phyloP scores from a whole-genome alignment of 176 grass and related monocot species.

The Chrysopogon serrulatus region DNA sequence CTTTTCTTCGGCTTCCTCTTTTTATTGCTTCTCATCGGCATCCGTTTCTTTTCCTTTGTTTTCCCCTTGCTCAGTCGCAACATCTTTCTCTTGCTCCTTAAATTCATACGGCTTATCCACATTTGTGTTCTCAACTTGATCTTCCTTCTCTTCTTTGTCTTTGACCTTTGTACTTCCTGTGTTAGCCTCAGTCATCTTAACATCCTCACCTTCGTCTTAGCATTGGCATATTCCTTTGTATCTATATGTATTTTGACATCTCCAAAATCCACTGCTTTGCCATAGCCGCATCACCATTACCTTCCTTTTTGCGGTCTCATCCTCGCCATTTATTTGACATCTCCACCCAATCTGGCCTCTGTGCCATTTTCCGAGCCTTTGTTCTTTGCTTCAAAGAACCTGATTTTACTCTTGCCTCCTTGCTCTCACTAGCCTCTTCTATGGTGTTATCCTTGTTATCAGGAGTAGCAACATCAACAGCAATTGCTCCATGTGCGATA shows the following conservation, averaged over 20 bases:
- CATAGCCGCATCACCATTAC: background rate
- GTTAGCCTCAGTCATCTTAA: slow-evolving; percentile 26
- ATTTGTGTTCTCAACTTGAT: slow-evolving; percentile 5
- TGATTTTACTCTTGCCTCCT: background rate
- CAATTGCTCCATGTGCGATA: slow-evolving; percentile 35
- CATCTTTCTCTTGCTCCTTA: slow-evolving; percentile 14
- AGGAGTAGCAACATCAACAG: slow-evolving; percentile 6
- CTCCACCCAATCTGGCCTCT: background rate
- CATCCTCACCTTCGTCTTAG: slow-evolving; percentile 23
- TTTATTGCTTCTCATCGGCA: too few species aligned
- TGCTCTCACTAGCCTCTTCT: slow-evolving; percentile 19
- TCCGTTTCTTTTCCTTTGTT: slow-evolving; percentile 22
- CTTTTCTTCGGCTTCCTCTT: too few species aligned
- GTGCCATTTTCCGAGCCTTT: slow-evolving; percentile 34
- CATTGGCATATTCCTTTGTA: background rate
- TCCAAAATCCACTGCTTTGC: slow-evolving; percentile 7
- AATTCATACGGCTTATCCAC: slow-evolving; percentile 14
- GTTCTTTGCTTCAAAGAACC: slow-evolving; percentile 9
- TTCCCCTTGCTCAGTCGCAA: background rate
- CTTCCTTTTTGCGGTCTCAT: slow-evolving; percentile 23
- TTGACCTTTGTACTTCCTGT: background rate
- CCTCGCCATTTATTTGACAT: slow-evolving; percentile 31
- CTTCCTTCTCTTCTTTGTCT: slow-evolving; percentile 18
- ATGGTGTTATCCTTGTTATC: slow-evolving; percentile 7
- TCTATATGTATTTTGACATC: slow-evolving; percentile 22